Conservation (phyloP, 1,284 basidiomycete genomes). For the Cryptococcus jaspeensis region DNA sequence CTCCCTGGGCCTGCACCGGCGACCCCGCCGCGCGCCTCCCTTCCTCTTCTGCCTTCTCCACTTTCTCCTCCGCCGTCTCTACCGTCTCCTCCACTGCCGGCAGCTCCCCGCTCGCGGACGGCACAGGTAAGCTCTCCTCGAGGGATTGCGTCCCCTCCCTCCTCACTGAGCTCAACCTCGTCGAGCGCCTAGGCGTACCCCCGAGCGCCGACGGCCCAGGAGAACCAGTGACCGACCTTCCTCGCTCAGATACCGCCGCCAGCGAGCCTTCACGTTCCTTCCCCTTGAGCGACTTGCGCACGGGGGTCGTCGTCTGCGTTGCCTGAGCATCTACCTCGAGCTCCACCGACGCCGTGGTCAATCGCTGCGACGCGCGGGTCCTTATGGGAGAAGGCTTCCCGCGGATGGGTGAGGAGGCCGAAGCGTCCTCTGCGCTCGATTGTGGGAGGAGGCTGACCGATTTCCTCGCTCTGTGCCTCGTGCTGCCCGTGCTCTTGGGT, state of each 20-base stretch:
- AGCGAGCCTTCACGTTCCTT: slow-evolving; percentile 10
- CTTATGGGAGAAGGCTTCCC: neutral
- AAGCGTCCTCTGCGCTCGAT: no score
- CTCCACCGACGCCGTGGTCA: slow-evolving; percentile 8
- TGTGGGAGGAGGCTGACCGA: neutral
- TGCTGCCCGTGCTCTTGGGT: slow-evolving; percentile 1
- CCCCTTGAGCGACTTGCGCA: slow-evolving; percentile 1
- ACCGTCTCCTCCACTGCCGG: neutral
- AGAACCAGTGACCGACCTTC: slow-evolving; percentile 5
- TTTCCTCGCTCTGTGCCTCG: slow-evolving; percentile 9
- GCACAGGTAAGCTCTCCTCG: neutral
- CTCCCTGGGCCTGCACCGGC: no score
- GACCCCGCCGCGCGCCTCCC: neutral
- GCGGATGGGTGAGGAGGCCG: neutral
- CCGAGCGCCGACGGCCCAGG: slow-evolving; percentile 3
- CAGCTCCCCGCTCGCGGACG: no score
- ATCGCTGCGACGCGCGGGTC: neutral
- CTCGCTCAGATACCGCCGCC: slow-evolving; percentile 1
- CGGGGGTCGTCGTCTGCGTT: neutral
- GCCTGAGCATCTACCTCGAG: neutral
- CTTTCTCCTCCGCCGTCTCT: neutral
- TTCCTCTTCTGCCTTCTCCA: neutral
- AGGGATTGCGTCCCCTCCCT: neutral
- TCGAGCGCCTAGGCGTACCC: neutral
- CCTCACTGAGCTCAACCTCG: neutral